Base-by-base conservation (phyloP, 495 filamentous ascomycete genomes). In the Tuber brumale region DNA sequence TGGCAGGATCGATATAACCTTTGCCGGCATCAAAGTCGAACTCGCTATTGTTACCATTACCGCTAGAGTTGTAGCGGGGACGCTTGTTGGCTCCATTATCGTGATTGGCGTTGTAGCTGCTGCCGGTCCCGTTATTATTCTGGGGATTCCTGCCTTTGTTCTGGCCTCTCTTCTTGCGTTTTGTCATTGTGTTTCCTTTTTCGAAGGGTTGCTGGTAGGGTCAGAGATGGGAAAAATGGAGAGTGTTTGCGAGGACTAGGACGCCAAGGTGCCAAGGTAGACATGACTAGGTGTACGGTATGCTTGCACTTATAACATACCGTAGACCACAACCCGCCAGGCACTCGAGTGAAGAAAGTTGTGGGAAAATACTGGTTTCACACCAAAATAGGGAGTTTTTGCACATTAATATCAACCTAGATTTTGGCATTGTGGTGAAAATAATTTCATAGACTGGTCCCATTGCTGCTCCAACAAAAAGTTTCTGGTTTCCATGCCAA, bases 1-100 rank as follows among this genome's bases (percentile, higher is more conserved):
- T 94, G 16, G 89, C 86, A 3, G 88, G 88, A 80, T 95, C 88
- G 71, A 89, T 86, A 48, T 85, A 86, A 23, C 89, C 85, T 75
- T 81, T 83, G 16, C 74, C 46, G 21, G 45, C 69, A 37, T 74
- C 46, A 27, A 74, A 72, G 27, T 77, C 42, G 39, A 66, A 41
- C 9, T 31, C 37, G n/a, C 43, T 57, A 19, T 77, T 46, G 21
- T 69, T 75, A 75, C 41, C 72, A 41, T 76, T 37, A 18, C 69
- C 61, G 5, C 78, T 37, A 31, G 35, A 51, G 23, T 74, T 46
- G 19, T 76, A 72, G 19, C 76, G 76, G 31, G 57, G 71, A 27
- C 51, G 77, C 51, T 31, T 43, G 61, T 66, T 69, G 23, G 16
- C 69, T 39, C 46, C 69, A 69, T 43, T 80, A 44, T 43, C 46